A percentile compares a stretch with the other conserved stretches of the same genome.
Conservation (phyloP, 2,329 filamentous ascomycete genomes). For the Fusarium temperatum region DNA sequence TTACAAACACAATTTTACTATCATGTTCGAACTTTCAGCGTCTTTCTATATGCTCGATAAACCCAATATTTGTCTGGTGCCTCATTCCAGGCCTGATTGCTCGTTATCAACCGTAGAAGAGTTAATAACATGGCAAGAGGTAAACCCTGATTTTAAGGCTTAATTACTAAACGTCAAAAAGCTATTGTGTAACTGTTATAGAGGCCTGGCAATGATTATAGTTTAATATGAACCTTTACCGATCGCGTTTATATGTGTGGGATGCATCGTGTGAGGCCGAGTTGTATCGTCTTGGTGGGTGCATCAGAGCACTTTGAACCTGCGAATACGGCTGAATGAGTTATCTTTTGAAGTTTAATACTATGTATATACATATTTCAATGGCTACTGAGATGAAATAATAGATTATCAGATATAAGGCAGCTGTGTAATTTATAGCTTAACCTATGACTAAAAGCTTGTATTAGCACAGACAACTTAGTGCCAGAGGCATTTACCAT, state of each 20-base stretch:
- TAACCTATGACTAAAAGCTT: background rate
- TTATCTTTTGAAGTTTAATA: background rate
- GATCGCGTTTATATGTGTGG: background rate
- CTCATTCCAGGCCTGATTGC: background rate
- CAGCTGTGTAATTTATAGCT: background rate
- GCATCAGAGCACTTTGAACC: background rate
- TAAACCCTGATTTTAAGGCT: accelerated
- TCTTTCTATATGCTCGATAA: background rate
- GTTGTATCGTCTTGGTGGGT: background rate
- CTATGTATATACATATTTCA: background rate
- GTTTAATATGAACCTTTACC: accelerated
- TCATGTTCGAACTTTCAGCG: background rate
- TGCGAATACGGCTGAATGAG: no score
- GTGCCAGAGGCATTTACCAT: background rate
- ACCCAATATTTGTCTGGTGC: no score
- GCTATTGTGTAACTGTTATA: accelerated
- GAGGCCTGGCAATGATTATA: background rate
- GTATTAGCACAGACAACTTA: background rate
- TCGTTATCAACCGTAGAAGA: accelerated
- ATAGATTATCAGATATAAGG: background rate
- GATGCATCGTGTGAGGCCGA: no score
- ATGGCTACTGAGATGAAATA: background rate
- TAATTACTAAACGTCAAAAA: background rate
- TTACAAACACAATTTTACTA: background rate
- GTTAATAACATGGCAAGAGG: background rate